phyloP scores from a whole-genome alignment of 768 basidiomycete species.

The Lactarius indigo region DNA sequence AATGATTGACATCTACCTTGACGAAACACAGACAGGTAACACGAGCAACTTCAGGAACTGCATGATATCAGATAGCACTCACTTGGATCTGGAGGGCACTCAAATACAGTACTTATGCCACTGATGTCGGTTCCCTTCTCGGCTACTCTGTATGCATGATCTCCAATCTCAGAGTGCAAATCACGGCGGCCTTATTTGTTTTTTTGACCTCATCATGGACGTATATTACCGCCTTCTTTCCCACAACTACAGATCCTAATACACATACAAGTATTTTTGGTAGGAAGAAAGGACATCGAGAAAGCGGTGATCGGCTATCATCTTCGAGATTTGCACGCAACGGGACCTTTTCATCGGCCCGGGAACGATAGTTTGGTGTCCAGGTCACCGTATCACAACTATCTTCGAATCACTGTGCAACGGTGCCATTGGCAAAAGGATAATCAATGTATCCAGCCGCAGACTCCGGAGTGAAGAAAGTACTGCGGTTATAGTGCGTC shows the following conservation, averaged over 20 bases:
- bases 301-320: neutral
- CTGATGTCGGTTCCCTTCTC: too few species aligned
- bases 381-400: too few species aligned
- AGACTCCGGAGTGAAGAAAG: conserved; percentile 10
- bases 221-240: too few species aligned
- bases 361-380: neutral
- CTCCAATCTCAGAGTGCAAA: too few species aligned
- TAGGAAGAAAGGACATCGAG: neutral
- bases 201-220: neutral
- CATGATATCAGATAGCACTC: too few species aligned
- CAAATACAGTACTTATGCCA: too few species aligned
- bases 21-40: too few species aligned
- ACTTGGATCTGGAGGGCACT: too few species aligned
- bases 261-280: neutral
- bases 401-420: neutral
- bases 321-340: neutral
- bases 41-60: too few species aligned
- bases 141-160: too few species aligned
- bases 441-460: conserved; percentile 19
- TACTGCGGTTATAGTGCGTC: conserved; percentile 7
- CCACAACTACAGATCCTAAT: neutral
- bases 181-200: neutral
- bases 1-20: too few species aligned
- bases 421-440: conserved; percentile 5
- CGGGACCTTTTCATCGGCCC: neutral